A percentile compares a stretch with the other conserved stretches of the same genome.
These are phyloP conservation scores for Trichophaea hybrida DNA, from an alignment of 2,329 filamentous ascomycete genomes.

Conservation along the genomic window DNA sequence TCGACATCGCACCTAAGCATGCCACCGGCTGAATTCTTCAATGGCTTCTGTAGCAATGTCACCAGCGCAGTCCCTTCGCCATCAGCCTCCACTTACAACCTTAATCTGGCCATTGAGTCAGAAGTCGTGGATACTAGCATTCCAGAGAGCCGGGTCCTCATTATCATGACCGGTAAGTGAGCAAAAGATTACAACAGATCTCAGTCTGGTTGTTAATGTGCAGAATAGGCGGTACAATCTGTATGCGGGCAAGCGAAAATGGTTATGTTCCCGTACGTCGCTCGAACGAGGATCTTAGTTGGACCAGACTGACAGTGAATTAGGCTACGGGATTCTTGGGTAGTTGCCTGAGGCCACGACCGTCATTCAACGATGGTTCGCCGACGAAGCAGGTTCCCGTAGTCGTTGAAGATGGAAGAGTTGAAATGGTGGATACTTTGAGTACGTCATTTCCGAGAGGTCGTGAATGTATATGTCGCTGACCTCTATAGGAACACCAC, in stretches of 20 bases:
- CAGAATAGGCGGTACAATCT: conserved; percentile 56
- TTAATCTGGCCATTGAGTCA: background rate
- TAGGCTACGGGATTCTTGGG: conserved; percentile 55
- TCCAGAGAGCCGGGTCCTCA: conserved; percentile 67
- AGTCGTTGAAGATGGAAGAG: conserved; percentile 38
- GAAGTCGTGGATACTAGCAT: background rate
- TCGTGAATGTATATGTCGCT: background rate
- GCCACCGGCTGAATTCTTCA: background rate
- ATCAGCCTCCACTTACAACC: background rate
- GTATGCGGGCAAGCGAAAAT: conserved; percentile 69
- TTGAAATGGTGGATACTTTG: conserved; percentile 30
- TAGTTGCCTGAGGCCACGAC: conserved; percentile 64
- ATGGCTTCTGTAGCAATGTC: conserved; percentile 2
- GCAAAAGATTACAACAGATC: background rate
- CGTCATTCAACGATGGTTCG: conserved; percentile 71
- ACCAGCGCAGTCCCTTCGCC: conserved; percentile 1
- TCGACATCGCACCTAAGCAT: background rate
- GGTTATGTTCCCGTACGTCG: conserved; percentile 60
- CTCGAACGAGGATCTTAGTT: background rate
- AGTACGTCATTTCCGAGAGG: conserved; percentile 28
- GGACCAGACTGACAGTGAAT: background rate
- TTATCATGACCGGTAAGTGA: conserved; percentile 63
- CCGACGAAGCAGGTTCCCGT: conserved; percentile 43
- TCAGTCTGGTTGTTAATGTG: background rate
- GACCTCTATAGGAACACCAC: conserved; percentile 45